These are phyloP conservation scores for Fusarium newnesense DNA, from an alignment of 2,329 filamentous ascomycete species.

Conservation along the genomic window DNA sequence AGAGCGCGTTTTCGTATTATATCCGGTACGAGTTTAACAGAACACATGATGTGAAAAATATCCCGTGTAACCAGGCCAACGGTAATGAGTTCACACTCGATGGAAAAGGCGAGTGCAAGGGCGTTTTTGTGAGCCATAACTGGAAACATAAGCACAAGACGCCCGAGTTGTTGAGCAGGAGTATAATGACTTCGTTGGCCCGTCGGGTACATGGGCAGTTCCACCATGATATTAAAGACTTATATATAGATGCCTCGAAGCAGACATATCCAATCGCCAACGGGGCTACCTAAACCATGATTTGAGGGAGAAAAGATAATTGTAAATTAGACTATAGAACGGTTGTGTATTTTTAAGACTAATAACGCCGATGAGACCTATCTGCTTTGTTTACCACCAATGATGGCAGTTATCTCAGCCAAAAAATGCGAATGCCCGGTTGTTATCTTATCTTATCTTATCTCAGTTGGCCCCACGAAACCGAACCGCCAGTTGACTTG, in stretches of 20 bases:
- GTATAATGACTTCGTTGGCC: slow-evolving; percentile 15
- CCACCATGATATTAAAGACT: background rate
- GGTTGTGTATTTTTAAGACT: accelerated
- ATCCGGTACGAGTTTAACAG: slow-evolving; percentile 20
- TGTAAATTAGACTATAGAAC: background rate
- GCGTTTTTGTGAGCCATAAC: slow-evolving; percentile 13
- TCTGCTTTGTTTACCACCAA: background rate
- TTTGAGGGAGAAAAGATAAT: no score
- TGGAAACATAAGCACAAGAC: slow-evolving; percentile 18
- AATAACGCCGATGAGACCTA: accelerated
- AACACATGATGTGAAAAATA: slow-evolving; percentile 1
- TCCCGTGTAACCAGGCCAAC: slow-evolving; percentile 12
- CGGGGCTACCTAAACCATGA: background rate
- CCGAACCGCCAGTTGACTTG: background rate
- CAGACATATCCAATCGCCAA: background rate
- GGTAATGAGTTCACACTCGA: background rate
- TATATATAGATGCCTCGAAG: background rate
- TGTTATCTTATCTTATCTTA: background rate
- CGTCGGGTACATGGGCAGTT: slow-evolving; percentile 18
- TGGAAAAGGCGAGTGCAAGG: slow-evolving; percentile 4
- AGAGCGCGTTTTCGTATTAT: slow-evolving; percentile 13
- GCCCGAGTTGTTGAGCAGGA: slow-evolving; percentile 14
- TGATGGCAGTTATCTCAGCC: no score
- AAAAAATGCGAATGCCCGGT: no score
- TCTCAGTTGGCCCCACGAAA: accelerated